phyloP scores from a whole-genome alignment of 2,329 filamentous ascomycete species.

The Penicillium expansum region DNA sequence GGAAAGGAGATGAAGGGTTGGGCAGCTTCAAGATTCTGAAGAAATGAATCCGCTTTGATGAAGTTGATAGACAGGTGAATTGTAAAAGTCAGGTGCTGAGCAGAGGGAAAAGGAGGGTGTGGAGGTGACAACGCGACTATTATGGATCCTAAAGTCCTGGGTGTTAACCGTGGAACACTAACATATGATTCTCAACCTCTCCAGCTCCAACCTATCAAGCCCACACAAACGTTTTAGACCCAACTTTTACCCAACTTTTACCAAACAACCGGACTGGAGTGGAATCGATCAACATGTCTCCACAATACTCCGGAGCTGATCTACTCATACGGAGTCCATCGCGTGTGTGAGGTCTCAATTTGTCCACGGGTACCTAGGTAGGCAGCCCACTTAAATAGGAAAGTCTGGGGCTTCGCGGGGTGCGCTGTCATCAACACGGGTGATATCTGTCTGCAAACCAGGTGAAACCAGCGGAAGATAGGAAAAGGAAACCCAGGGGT shows the following conservation, averaged over 20 bases:
- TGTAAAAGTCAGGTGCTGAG: neutral
- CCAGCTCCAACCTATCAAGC: neutral
- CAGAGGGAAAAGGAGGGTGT: neutral
- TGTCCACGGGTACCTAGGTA: neutral
- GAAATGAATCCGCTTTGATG: neutral
- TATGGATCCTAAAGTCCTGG: neutral
- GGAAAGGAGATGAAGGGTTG: neutral
- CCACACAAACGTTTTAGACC: neutral
- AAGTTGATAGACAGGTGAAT: neutral
- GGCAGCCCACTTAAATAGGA: too few species aligned
- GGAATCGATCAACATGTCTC: neutral
- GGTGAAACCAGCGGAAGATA: too few species aligned
- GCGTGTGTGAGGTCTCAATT: neutral
- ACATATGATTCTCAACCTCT: neutral
- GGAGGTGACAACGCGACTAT: neutral
- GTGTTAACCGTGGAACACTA: neutral
- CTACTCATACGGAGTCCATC: neutral
- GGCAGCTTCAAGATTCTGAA: neutral
- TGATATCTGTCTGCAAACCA: too few species aligned
- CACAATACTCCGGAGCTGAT: neutral
- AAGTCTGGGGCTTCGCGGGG: too few species aligned
- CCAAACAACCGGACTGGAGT: neutral
- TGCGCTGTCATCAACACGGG: too few species aligned
- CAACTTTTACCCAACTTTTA: neutral
- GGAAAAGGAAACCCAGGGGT: too few species aligned